A percentile compares a stretch with the other conserved stretches of the same genome.
phyloP scores from a whole-genome alignment of 495 filamentous ascomycete genomes.

The Penicillium canescens region DNA sequence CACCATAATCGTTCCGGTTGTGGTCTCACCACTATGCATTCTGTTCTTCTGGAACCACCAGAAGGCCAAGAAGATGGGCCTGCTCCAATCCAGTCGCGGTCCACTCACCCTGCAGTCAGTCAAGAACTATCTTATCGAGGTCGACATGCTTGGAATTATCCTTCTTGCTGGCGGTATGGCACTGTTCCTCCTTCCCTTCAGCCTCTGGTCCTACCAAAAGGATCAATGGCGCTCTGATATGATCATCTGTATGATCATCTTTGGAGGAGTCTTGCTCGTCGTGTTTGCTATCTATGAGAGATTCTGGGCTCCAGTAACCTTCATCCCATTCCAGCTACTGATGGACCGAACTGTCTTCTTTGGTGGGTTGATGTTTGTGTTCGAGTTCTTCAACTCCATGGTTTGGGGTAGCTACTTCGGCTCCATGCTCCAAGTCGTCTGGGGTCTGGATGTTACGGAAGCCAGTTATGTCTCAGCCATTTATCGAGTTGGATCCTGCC shows the following conservation, averaged over 20 bases:
- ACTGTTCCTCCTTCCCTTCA: slow-evolving; percentile 58
- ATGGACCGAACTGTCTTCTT: slow-evolving; percentile 58
- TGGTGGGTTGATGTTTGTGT: slow-evolving; percentile 50
- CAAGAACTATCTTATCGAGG: slow-evolving; percentile 23
- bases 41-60: slow-evolving; percentile 39
- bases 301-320: slow-evolving; percentile 47
- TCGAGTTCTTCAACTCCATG: slow-evolving; percentile 49
- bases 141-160: slow-evolving; percentile 50
- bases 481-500: slow-evolving; percentile 45
- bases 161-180: slow-evolving; percentile 55
- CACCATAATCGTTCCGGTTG: slow-evolving; percentile 54
- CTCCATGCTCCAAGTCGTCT: slow-evolving; percentile 67
- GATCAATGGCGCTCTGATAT: slow-evolving; percentile 44
- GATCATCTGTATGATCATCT: slow-evolving; percentile 52
- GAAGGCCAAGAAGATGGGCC: slow-evolving; percentile 50
- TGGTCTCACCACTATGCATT: slow-evolving; percentile 46
- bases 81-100: slow-evolving; percentile 31
- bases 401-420: slow-evolving; percentile 47
- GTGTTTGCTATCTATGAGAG: slow-evolving; percentile 56
- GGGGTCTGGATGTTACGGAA: slow-evolving; percentile 49
- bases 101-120: slow-evolving; percentile 17
- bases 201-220: slow-evolving; percentile 39
- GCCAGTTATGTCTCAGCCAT: slow-evolving; percentile 51
- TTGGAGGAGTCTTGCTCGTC: slow-evolving; percentile 51
- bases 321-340: slow-evolving; percentile 57